These are phyloP conservation scores for Collariella sp. DNA, from an alignment of 495 filamentous ascomycete species.

Conservation along the genomic window DNA sequence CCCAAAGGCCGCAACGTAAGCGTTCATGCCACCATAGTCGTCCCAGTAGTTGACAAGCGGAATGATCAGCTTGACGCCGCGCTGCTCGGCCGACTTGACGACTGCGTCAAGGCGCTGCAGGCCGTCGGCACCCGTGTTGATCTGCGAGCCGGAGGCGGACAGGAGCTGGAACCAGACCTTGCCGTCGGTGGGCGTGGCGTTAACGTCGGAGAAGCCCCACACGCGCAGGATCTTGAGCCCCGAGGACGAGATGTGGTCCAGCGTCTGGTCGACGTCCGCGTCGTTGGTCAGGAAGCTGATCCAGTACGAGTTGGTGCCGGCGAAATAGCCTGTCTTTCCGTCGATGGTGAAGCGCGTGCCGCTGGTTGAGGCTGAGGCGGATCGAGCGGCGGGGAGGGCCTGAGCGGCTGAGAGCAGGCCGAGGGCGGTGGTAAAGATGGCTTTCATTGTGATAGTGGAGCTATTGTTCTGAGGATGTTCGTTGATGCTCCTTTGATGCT, in stretches of 20 bases:
- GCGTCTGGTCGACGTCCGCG: conserved; percentile 54
- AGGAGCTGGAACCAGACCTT: conserved; percentile 55
- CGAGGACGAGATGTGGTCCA: conserved; percentile 40
- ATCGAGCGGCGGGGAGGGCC: conserved; percentile 3
- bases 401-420: conserved; percentile 17
- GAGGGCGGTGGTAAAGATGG: conserved; percentile 8
- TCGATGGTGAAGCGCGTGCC: conserved; percentile 49
- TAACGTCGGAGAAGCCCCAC: conserved; percentile 63
- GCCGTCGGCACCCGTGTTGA: conserved; percentile 60
- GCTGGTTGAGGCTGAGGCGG: conserved; percentile 10
- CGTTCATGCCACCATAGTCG: conserved; percentile 59
- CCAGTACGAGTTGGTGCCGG: conserved; percentile 71
- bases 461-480: not conserved
- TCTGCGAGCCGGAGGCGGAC: conserved; percentile 43
- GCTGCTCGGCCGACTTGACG: conserved; percentile 45
- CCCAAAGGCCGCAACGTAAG: conserved; percentile 57
- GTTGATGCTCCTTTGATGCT: not conserved
- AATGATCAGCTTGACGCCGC: conserved; percentile 47
- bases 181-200: conserved; percentile 32
- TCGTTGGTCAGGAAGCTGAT: conserved; percentile 57
- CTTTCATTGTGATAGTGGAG: conserved; percentile 15
- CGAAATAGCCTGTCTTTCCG: conserved; percentile 52
- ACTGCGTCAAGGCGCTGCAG: conserved; percentile 56
- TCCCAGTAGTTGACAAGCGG: conserved; percentile 51
- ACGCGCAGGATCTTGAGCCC: conserved; percentile 61